Conservation (phyloP, 176 grass and related monocot genomes). For the Oryza officinalis region DNA sequence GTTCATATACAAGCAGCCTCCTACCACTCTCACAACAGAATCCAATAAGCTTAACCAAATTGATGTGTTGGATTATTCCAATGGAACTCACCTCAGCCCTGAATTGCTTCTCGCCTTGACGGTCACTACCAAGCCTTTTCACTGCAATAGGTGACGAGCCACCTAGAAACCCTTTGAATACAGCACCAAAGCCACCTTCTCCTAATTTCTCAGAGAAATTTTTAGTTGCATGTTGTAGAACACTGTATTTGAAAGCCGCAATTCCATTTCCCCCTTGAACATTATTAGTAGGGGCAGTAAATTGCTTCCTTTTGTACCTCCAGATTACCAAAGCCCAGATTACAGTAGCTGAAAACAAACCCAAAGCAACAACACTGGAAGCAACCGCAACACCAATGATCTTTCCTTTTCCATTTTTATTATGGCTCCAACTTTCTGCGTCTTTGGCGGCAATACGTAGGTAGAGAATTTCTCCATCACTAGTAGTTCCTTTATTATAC, state of each 20-base stretch:
- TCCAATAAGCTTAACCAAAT: slow-evolving; percentile 48
- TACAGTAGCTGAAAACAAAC: slow-evolving; percentile 10
- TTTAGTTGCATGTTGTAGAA: slow-evolving; percentile 39
- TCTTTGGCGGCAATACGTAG: slow-evolving; percentile 52
- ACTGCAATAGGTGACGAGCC: slow-evolving; percentile 40
- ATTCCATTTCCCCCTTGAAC: slow-evolving; percentile 29
- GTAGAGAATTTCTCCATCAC: slow-evolving; percentile 31
- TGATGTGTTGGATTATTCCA: slow-evolving; percentile 47
- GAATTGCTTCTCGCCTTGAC: slow-evolving; percentile 51
- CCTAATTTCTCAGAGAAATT: slow-evolving; percentile 50
- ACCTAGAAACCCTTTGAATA: slow-evolving; percentile 40
- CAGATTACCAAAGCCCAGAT: not conserved
- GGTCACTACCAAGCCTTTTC: slow-evolving; percentile 33
- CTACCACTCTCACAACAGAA: slow-evolving; percentile 36
- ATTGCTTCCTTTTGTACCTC: slow-evolving; percentile 23
- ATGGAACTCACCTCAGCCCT: slow-evolving; percentile 55
- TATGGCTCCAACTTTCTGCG: slow-evolving; percentile 2
- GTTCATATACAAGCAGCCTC: slow-evolving; percentile 44
- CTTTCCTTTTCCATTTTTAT: not conserved
- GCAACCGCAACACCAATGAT: not conserved
- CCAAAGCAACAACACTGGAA: not conserved
- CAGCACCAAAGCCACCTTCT: slow-evolving; percentile 46
- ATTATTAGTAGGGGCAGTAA: not conserved
- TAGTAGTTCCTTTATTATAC: not conserved
- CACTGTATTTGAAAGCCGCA: slow-evolving; percentile 24